Evolutionary conservation across 768 basidiomycete species (phyloP), one percentile per base, ranked within the genome.

Genomic region (Pleurotus citrinopileatus): DNA sequence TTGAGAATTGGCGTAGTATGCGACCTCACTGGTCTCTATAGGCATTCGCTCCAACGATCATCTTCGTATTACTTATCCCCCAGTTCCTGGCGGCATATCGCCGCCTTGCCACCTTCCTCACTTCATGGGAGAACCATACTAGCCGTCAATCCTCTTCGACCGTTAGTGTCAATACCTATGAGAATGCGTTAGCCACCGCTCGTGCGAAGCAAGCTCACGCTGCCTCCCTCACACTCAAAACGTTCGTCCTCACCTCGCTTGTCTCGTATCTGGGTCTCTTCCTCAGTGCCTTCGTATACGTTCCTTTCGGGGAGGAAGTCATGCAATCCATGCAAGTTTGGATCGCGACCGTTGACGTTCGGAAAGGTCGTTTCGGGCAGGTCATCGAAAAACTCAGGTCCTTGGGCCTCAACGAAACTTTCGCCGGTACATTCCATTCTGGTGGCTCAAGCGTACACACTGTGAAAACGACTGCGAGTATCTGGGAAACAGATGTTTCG

Each of bases 231-330:
- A 94, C 94, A 13, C 74, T 89, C 65, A 99, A 98, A 69, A 89
- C 91, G 2, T 99, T 98, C 65, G 83, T 88, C 1, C 78, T 98
- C 52, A 87, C 88, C 27, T 85, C 89, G 0, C 81, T 98, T 63
- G 93, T 95, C 17, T 89, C 96, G 0, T 98, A 95, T 66, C 84
- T 94, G 47, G 89, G 90, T 36, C 80, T 99, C n/a, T 85, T 82
- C 4, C 82, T 98, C 13, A 92, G 89, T n/a, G 94, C 95, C 13
- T 98, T 94, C 64, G 82, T 97, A 46, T 99, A 98, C 66, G 91
- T 96, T 3, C 94, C 94, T 0, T 97, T 95, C 58, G 94, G 94
- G 25, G 88, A 88, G 64, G 79, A 80, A 48, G 83, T 93, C 57
- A 93, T 94, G 89, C 72, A 77, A 6, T 65, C 75, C 46, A 70